phyloP scores from a whole-genome alignment of 805 yeast genomes.

The Hanseniaspora meyeri region DNA sequence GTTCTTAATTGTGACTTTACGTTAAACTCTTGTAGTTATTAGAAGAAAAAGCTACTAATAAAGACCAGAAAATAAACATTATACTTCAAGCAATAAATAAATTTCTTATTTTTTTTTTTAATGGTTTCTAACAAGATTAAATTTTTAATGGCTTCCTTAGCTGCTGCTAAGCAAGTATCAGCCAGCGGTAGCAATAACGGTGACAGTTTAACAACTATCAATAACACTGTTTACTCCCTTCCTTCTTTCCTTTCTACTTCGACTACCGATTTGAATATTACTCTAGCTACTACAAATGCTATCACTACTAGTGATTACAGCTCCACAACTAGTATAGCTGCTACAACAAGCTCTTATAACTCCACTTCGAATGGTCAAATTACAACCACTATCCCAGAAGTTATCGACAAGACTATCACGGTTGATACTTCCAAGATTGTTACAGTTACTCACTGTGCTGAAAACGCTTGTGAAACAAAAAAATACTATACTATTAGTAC shows the following conservation, averaged over 20 bases:
- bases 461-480: conserved; percentile 2
- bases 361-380: background rate
- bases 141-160: conserved; percentile 9
- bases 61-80: too few species aligned
- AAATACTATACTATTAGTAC: conserved; percentile 15
- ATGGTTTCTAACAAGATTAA: background rate
- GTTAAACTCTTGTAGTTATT: too few species aligned
- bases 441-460: conserved; percentile 7
- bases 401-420: conserved; percentile 4
- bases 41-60: too few species aligned
- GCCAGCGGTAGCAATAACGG: conserved; percentile 5
- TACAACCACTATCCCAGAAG: background rate
- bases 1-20: background rate
- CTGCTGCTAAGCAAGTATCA: conserved; percentile 17
- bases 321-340: background rate
- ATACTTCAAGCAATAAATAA: too few species aligned
- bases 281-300: background rate
- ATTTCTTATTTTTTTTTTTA: too few species aligned
- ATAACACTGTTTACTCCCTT: background rate
- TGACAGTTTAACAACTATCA: conserved; percentile 11
- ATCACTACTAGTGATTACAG: background rate
- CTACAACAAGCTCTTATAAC: background rate
- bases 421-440: conserved; percentile 9
- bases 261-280: background rate
- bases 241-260: background rate